phyloP scores from a whole-genome alignment of 108 stramenopile species.

The Tribonema minus region DNA sequence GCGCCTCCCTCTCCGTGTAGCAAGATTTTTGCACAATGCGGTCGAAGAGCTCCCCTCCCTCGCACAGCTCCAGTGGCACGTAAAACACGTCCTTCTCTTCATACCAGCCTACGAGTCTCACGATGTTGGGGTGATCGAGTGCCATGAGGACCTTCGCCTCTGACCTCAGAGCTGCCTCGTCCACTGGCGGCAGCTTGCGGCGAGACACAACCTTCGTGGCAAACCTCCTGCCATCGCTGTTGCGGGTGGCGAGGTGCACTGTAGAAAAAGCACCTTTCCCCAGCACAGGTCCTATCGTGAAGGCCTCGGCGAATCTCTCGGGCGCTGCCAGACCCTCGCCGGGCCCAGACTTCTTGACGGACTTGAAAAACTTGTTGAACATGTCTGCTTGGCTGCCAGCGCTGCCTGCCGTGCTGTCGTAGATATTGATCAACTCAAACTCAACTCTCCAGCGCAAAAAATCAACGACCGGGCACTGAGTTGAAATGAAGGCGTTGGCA shows the following conservation, averaged over 20 bases:
- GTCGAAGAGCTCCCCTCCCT: slow-evolving; percentile 74
- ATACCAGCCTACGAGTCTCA: slow-evolving; percentile 45
- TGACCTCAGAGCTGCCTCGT: slow-evolving; percentile 2
- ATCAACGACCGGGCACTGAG: too few relatives aligned
- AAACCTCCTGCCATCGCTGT: not conserved
- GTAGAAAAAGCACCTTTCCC: slow-evolving; percentile 34
- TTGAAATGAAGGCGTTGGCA: too few relatives aligned
- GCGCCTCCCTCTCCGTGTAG: slow-evolving; percentile 89
- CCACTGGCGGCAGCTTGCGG: slow-evolving; percentile 32
- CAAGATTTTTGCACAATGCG: slow-evolving; percentile 84
- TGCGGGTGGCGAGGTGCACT: slow-evolving; percentile 9
- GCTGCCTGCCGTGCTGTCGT: too few relatives aligned
- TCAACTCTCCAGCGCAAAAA: too few relatives aligned
- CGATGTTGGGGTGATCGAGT: slow-evolving; percentile 40
- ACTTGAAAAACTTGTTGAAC: too few relatives aligned
- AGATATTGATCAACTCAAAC: too few relatives aligned
- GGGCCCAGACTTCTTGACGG: too few relatives aligned
- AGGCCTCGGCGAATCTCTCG: not conserved
- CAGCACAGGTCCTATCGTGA: not conserved
- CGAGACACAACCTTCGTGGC: slow-evolving; percentile 35
- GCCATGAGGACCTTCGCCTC: slow-evolving; percentile 7
- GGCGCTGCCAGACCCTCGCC: too few relatives aligned
- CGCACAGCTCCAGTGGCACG: slow-evolving; percentile 18
- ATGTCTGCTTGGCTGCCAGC: too few relatives aligned
- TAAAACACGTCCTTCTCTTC: slow-evolving; percentile 14